Percentiles rank a stretch among this genome's conserved stretches.
phyloP scores from a whole-genome alignment of 441 rosid genomes.

The Gossypium schwendimanii region DNA sequence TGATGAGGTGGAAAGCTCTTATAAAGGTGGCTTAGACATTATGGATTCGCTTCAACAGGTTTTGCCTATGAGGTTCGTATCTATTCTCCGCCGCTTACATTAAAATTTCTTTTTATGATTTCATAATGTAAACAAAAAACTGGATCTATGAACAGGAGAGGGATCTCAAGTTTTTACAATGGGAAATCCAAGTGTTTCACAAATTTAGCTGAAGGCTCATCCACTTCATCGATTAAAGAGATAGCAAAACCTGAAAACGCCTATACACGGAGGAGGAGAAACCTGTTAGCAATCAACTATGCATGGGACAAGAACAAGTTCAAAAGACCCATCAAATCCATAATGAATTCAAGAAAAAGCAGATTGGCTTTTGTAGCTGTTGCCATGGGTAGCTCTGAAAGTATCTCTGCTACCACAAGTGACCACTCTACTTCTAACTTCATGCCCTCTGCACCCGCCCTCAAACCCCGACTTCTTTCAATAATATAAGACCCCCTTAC shows the following conservation, averaged over 20 bases:
- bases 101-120: background rate
- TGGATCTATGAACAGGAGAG: conserved; percentile 42
- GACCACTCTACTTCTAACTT: conserved; percentile 46
- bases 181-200: conserved; percentile 86
- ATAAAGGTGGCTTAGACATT: conserved; percentile 41
- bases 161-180: conserved; percentile 66
- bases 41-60: conserved; percentile 63
- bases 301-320: conserved; percentile 53
- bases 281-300: conserved; percentile 49
- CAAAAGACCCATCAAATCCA: conserved; percentile 33
- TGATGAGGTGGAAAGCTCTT: conserved; percentile 62
- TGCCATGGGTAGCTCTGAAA: conserved; percentile 58
- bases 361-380: conserved; percentile 58
- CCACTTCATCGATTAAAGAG: conserved; percentile 46
- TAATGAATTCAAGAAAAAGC: conserved; percentile 56
- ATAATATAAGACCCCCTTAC: conserved; percentile 21
- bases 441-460: conserved; percentile 55
- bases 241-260: conserved; percentile 72
- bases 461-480: conserved; percentile 23
- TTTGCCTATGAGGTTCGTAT: conserved; percentile 56
- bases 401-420: conserved; percentile 42
- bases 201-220: conserved; percentile 39
- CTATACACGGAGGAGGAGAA: conserved; percentile 43
- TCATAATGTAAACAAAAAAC: background rate
- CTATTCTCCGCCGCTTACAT: background rate